Base-by-base conservation (phyloP, 768 basidiomycete species). In the Suillus plorans region DNA sequence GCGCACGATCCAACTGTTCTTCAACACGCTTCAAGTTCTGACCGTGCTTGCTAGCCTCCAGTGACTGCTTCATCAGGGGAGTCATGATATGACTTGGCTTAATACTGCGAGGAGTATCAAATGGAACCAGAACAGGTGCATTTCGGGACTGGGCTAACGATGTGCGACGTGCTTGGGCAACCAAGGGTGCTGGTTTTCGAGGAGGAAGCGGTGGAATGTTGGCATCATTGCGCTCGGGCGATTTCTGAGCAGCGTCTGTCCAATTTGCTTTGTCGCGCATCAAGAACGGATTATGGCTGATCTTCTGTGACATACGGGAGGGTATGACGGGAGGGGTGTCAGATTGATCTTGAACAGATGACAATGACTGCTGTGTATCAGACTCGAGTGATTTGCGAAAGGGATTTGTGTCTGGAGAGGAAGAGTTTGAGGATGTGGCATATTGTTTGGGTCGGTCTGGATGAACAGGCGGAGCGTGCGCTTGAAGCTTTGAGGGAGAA, bases 11-110 rank as follows among this genome's bases (percentile, higher is more conserved):
- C 20, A 91, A 79, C 66, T 84, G 81, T 49, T 85, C 85, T 69
- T 92, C 88, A 0, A 85, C 87, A 57, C 85, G 84, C 74, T 91
- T 90, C 75, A 91, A 79, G 5, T 82, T 83, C 73, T 90, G 87
- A 1, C 85, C 91, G 0, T 85, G 84, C 70, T 90, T 90, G 64
- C 85, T 87, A 7, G 92, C 92, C 61, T 89, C 86, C 1, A 94
- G 77, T 25, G 86, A 87, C 74, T 92, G 90, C 65, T 84, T 84
- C 78, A 91, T 91, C n/a, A 91, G 77, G 0, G 83, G 81, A 13
- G 86, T 89, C 28, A 86, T 86, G 36, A 85, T 75, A 62, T 90
- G 88, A 4, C 67, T 64, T 4, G 76, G 69, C 36, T 63, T 76
- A 34, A 47, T 13, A n/a, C 67, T 78, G 31, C 71, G 63, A 37